phyloP scores from a whole-genome alignment of 2,329 filamentous ascomycete species.

The Colletotrichum tropicale region DNA sequence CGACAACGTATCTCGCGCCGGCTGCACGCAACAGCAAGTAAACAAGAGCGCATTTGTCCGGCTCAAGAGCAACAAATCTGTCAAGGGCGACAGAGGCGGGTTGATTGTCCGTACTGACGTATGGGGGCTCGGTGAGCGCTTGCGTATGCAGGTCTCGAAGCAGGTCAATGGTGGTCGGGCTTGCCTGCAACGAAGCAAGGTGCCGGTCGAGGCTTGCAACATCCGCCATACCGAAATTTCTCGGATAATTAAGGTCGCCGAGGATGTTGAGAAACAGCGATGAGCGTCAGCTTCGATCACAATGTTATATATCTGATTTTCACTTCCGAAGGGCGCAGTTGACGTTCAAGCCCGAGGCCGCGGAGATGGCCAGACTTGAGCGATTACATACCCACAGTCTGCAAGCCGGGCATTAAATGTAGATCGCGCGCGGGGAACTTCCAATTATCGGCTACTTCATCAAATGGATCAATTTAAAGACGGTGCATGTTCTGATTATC shows the following conservation, averaged over 20 bases:
- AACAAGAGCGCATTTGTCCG: conserved; percentile 61
- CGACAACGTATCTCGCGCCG: conserved; percentile 56
- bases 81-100: conserved; percentile 31
- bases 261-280: background rate
- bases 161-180: conserved; percentile 26
- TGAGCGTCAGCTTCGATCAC: background rate
- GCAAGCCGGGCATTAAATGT: background rate
- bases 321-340: background rate
- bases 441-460: background rate
- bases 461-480: background rate
- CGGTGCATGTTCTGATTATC: background rate
- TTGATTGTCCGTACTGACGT: conserved; percentile 29
- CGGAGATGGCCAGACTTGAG: background rate
- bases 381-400: background rate
- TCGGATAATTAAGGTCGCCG: background rate
- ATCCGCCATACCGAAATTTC: background rate
- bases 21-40: conserved; percentile 57
- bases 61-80: conserved; percentile 64
- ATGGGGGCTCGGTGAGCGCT: conserved; percentile 32
- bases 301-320: background rate
- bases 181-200: conserved; percentile 32
- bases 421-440: background rate
- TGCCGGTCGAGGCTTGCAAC: conserved; percentile 26
- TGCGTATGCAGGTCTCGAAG: conserved; percentile 33
- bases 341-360: background rate